A percentile compares a stretch with the other conserved stretches of the same genome.
Conservation (phyloP, 768 basidiomycete species). For the Gautieria morchelliformis region DNA sequence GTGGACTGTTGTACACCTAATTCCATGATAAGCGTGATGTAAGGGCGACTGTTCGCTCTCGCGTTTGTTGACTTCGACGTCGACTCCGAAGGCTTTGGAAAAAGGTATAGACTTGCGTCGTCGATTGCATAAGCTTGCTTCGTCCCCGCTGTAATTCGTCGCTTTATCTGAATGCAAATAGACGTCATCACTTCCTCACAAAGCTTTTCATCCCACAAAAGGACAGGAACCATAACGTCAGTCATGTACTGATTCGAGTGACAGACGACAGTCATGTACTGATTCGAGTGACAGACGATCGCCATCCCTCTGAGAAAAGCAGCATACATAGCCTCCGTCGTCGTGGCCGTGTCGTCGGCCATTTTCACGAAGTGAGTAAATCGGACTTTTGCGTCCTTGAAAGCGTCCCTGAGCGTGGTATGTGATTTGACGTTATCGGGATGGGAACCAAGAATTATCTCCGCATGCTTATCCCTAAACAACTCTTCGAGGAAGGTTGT, state of each 20-base stretch:
- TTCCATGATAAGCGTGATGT: slow-evolving; percentile 16
- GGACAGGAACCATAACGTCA: slow-evolving; percentile 21
- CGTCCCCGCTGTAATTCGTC: not conserved
- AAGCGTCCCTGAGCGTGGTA: too few species aligned
- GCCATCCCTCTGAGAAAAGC: slow-evolving; percentile 22
- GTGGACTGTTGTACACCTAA: too few species aligned
- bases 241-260: slow-evolving; percentile 10
- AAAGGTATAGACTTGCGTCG: slow-evolving; percentile 5
- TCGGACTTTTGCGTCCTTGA: slow-evolving; percentile 16
- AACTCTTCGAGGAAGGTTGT: slow-evolving; percentile 16
- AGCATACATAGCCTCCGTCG: slow-evolving; percentile 11
- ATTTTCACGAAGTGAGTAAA: slow-evolving; percentile 24
- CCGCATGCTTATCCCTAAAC: slow-evolving; percentile 9
- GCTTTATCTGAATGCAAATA: slow-evolving; percentile 17
- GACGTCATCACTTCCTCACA: slow-evolving; percentile 10
- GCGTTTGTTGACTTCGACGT: not conserved
- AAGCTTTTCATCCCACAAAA: slow-evolving; percentile 12
- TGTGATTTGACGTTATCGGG: too few species aligned
- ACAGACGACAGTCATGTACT: slow-evolving; percentile 20
- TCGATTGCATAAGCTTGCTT: slow-evolving; percentile 6
- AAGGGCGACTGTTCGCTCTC: slow-evolving; percentile 7
- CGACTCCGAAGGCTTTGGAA: too few species aligned
- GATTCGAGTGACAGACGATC: slow-evolving; percentile 13
- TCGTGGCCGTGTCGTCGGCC: slow-evolving; percentile 15
- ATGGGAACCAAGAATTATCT: slow-evolving; percentile 14